Conservation (phyloP, 441 rosid species). For the Brassica balearica region DNA sequence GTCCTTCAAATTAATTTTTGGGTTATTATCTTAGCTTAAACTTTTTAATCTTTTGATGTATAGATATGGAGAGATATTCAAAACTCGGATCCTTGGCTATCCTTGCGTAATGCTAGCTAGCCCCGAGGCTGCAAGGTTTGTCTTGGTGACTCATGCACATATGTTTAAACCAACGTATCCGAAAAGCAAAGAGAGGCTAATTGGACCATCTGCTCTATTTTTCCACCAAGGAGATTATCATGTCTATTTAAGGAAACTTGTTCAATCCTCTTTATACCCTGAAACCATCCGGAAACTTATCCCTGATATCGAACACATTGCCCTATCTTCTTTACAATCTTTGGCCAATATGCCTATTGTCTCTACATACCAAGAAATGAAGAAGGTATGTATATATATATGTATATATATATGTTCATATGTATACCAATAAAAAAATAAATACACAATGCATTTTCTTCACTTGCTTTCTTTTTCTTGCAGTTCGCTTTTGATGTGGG, state of each 20-base stretch:
- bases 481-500: slow-evolving; percentile 89
- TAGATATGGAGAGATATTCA: slow-evolving; percentile 91
- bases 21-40: slow-evolving; percentile 12
- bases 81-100: slow-evolving; percentile 79
- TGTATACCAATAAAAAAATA: too few species aligned
- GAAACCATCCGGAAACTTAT: slow-evolving; percentile 60
- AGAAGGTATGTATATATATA: too few species aligned
- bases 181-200: slow-evolving; percentile 81
- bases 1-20: background rate
- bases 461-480: slow-evolving; percentile 29
- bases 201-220: slow-evolving; percentile 84
- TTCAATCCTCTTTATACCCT: slow-evolving; percentile 68
- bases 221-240: slow-evolving; percentile 92
- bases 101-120: slow-evolving; percentile 88
- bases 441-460: background rate
- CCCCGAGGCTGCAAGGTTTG: slow-evolving; percentile 86
- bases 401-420: too few species aligned
- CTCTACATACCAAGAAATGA: slow-evolving; percentile 71
- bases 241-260: slow-evolving; percentile 67
- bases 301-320: slow-evolving; percentile 62
- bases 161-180: slow-evolving; percentile 96
- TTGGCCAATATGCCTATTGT: slow-evolving; percentile 54
- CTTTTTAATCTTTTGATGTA: slow-evolving; percentile 12
- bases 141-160: slow-evolving; percentile 77
- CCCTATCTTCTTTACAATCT: slow-evolving; percentile 60